A percentile compares a stretch with the other conserved stretches of the same genome.
phyloP scores from a whole-genome alignment of 257 asterid species.

The Ophiorrhiza pumila region DNA sequence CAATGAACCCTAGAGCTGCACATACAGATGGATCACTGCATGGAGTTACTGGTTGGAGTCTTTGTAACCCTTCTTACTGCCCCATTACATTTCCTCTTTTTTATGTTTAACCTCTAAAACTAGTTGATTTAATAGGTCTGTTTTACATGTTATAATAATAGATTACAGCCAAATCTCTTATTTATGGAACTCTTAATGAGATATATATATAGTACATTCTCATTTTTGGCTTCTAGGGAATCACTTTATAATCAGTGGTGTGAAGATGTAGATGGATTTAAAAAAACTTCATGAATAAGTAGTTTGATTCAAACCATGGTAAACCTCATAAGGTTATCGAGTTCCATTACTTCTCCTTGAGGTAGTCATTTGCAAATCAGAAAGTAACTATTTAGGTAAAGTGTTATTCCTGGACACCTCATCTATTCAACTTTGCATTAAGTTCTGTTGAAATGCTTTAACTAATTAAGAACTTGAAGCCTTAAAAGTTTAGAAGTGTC shows the following conservation, averaged over 20 bases:
- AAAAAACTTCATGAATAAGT: not conserved
- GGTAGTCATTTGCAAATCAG: not conserved
- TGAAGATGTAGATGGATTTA: not conserved
- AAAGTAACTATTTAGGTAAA: not conserved
- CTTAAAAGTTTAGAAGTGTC: not conserved
- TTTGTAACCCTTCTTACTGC: constrained; percentile 2
- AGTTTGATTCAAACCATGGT: not conserved
- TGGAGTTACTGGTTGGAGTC: constrained; percentile 15
- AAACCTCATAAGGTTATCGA: not conserved
- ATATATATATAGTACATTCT: not conserved
- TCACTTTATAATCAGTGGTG: not conserved
- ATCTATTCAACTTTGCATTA: not conserved
- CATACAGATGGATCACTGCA: constrained; percentile 18
- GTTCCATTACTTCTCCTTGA: not conserved
- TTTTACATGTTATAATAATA: not conserved
- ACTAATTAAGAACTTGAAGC: not conserved
- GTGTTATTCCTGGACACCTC: not conserved
- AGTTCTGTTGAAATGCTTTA: not conserved
- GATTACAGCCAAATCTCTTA: not conserved
- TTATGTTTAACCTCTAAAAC: not conserved
- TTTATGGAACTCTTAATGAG: not conserved
- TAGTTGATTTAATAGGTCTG: not conserved
- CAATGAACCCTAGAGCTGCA: constrained; percentile 10
- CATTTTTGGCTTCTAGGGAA: not conserved
- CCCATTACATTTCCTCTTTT: not conserved